Conservation (phyloP, 2,329 filamentous ascomycete species). For the Pleurostoma richardsiae region DNA sequence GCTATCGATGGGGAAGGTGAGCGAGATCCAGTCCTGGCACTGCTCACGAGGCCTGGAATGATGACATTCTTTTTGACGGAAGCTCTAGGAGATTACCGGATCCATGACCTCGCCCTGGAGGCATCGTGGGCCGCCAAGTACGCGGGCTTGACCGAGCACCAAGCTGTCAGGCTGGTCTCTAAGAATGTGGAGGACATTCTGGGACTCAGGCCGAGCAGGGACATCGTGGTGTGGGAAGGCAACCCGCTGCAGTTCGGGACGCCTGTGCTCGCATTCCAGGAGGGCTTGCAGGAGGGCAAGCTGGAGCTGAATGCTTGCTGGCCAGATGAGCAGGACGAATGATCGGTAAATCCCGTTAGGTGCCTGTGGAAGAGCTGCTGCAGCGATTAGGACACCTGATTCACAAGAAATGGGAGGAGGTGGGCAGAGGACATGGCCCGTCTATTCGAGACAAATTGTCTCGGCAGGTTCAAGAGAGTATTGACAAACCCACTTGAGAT, state of each 20-base stretch:
- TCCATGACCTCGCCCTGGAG: slow-evolving; percentile 32
- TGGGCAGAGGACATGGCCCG: too few relatives aligned
- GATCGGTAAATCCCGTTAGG: background rate
- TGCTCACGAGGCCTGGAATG: too few relatives aligned
- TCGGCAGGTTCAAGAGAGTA: too few relatives aligned
- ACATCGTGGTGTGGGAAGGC: slow-evolving; percentile 37
- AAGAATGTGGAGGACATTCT: slow-evolving; percentile 35
- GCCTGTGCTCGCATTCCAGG: slow-evolving; percentile 28
- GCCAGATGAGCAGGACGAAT: slow-evolving; percentile 16
- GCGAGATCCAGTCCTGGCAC: background rate
- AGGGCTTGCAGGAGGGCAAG: slow-evolving; percentile 17
- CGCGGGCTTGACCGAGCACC: slow-evolving; percentile 23
- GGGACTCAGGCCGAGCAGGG: slow-evolving; percentile 23
- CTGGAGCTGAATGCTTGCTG: slow-evolving; percentile 26
- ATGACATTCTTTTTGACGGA: slow-evolving; percentile 6
- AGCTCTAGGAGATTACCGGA: slow-evolving; percentile 24
- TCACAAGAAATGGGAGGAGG: too few relatives aligned
- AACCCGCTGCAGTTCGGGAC: slow-evolving; percentile 33
- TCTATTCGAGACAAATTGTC: too few relatives aligned
- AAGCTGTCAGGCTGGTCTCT: slow-evolving; percentile 29
- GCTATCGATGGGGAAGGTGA: slow-evolving; percentile 18
- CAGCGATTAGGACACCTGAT: too few relatives aligned
- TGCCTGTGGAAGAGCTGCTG: too few relatives aligned
- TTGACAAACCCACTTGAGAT: too few relatives aligned
- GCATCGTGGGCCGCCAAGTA: slow-evolving; percentile 34